A percentile compares a stretch with the other conserved stretches of the same genome.
Conservation (phyloP, 208 protist species). For the Vickermania ingenoplastis region DNA sequence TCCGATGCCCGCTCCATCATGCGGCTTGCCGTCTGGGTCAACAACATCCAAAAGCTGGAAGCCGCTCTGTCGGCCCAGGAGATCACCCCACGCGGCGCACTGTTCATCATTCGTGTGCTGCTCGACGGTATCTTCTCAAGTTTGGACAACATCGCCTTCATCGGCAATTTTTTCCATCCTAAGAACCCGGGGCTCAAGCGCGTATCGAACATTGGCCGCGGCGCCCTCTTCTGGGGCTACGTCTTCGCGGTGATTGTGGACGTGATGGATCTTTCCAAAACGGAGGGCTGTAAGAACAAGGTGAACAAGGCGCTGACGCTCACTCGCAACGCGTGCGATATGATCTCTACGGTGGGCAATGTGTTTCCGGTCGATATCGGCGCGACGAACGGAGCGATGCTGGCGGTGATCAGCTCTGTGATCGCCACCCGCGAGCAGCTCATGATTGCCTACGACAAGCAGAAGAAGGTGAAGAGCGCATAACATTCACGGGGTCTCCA, state of each 20-base stretch:
- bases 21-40: slow-evolving; percentile 56
- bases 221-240: slow-evolving; percentile 60
- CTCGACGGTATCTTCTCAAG: slow-evolving; percentile 72
- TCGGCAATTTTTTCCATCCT: slow-evolving; percentile 35
- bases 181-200: slow-evolving; percentile 13
- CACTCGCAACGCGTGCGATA: slow-evolving; percentile 59
- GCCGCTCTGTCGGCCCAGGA: slow-evolving; percentile 35
- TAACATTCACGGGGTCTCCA: neutral
- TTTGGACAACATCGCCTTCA: slow-evolving; percentile 69
- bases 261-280: slow-evolving; percentile 46
- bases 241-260: slow-evolving; percentile 42
- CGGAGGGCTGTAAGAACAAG: slow-evolving; percentile 8
- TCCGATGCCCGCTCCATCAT: slow-evolving; percentile 64
- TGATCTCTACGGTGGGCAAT: slow-evolving; percentile 54
- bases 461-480: slow-evolving; percentile 8
- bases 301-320: slow-evolving; percentile 30
- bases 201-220: slow-evolving; percentile 29
- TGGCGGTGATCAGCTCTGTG: slow-evolving; percentile 57
- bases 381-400: slow-evolving; percentile 18
- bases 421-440: slow-evolving; percentile 53
- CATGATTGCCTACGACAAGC: slow-evolving; percentile 14
- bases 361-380: slow-evolving; percentile 33
- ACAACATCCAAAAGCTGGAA: slow-evolving; percentile 52
- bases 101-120: slow-evolving; percentile 53
- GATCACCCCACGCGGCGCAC: slow-evolving; percentile 33